A percentile compares a stretch with the other conserved stretches of the same genome.
Evolutionary conservation across 441 rosid species (phyloP).

Genomic region (California macrophylla): DNA sequence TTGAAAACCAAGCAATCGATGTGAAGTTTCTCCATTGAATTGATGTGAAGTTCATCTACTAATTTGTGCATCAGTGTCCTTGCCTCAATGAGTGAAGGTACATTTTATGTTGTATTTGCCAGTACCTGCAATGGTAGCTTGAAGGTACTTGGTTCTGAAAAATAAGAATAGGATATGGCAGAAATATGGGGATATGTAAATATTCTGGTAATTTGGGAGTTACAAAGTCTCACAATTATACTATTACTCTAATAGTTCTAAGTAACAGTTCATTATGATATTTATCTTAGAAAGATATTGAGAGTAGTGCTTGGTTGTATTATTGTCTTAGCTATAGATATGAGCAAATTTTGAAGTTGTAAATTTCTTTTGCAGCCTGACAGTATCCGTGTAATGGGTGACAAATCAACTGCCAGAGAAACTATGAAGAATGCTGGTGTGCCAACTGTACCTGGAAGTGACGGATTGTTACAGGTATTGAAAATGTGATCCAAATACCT

Average conservation of each 20-base stretch:
- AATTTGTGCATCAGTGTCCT: background rate
- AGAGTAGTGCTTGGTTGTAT: background rate
- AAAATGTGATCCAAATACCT: background rate
- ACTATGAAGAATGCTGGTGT: conserved; percentile 97
- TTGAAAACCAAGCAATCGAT: no score
- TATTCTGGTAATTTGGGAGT: background rate
- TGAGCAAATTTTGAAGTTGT: background rate
- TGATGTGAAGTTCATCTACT: background rate
- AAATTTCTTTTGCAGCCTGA: conserved; percentile 53
- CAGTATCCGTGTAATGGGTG: conserved; percentile 94
- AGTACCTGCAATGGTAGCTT: background rate
- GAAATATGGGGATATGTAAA: background rate
- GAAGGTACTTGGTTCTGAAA: background rate
- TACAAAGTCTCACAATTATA: background rate
- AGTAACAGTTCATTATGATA: background rate
- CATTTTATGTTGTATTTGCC: background rate
- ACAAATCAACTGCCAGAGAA: conserved; percentile 90
- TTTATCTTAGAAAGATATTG: background rate
- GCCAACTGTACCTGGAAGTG: conserved; percentile 99
- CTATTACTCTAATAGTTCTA: background rate
- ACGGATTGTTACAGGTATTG: conserved; percentile 70
- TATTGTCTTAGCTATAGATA: background rate
- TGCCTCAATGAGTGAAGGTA: background rate
- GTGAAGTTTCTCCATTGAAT: no score
- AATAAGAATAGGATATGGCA: background rate